Conservation (phyloP, 2,329 filamentous ascomycete species). For the Colletotrichum tanaceti region DNA sequence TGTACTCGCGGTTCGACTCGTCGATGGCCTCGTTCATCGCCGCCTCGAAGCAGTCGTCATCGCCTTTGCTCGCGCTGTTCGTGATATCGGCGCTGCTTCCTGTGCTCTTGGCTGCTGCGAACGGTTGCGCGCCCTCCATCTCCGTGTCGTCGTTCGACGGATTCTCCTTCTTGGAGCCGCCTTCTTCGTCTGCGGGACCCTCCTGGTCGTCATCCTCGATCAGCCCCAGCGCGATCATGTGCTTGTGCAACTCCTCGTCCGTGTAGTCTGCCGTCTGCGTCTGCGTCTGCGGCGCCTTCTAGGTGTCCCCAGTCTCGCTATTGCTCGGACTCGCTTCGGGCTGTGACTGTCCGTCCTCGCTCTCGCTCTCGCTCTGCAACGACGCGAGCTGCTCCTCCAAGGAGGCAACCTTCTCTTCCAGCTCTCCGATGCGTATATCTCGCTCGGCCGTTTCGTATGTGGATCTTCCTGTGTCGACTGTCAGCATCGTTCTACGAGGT, state of each 20-base stretch:
- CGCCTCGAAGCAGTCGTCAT: not conserved
- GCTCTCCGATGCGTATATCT: not conserved
- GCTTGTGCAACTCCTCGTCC: not conserved
- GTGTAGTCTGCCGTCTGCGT: too few relatives aligned
- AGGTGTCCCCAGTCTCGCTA: too few relatives aligned
- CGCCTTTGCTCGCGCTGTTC: not conserved
- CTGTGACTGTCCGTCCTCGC: too few relatives aligned
- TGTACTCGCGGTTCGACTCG: not conserved
- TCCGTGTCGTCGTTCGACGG: not conserved
- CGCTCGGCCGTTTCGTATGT: not conserved
- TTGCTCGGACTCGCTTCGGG: too few relatives aligned
- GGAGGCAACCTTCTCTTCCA: not conserved
- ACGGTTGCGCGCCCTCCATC: not conserved
- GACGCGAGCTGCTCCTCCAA: not conserved
- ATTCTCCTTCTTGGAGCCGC: not conserved
- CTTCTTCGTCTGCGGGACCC: too few relatives aligned
- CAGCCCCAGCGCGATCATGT: not conserved
- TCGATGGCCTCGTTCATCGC: not conserved
- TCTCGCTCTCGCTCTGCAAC: not conserved
- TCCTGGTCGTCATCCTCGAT: too few relatives aligned
- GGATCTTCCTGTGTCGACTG: not conserved
- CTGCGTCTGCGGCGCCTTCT: not conserved
- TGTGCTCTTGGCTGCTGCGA: not conserved
- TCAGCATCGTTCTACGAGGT: not conserved
- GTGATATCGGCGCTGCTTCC: not conserved